phyloP scores from a whole-genome alignment of 164 flowering plant species.

The Cinnamomum chago region DNA sequence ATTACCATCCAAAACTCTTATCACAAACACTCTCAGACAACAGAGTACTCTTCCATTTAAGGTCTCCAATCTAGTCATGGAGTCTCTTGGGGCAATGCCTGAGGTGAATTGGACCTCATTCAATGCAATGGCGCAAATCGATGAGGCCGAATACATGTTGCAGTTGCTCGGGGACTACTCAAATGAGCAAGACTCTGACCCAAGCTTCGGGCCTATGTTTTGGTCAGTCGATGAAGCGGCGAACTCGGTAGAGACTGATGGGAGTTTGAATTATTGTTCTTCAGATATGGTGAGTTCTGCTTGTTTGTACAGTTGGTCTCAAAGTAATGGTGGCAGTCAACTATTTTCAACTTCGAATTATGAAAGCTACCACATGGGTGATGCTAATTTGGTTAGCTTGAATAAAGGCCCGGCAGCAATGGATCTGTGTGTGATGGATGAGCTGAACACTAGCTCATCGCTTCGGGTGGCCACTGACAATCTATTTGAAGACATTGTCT shows the following conservation, averaged over 20 bases:
- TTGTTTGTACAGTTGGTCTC: slow-evolving; percentile 23
- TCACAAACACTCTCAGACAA: slow-evolving; percentile 1
- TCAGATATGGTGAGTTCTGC: slow-evolving; percentile 22
- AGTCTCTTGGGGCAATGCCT: slow-evolving; percentile 38
- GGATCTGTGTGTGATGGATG: slow-evolving; percentile 33
- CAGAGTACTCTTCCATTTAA: not conserved
- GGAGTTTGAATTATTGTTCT: slow-evolving; percentile 19
- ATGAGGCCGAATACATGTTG: slow-evolving; percentile 72
- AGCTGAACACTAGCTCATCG: slow-evolving; percentile 14
- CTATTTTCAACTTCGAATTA: slow-evolving; percentile 20
- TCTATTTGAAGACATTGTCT: slow-evolving; percentile 25
- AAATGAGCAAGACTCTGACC: slow-evolving; percentile 17
- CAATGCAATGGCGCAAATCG: slow-evolving; percentile 34
- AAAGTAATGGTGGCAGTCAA: slow-evolving; percentile 23
- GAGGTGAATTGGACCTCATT: slow-evolving; percentile 45
- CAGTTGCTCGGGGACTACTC: slow-evolving; percentile 40
- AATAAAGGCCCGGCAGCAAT: slow-evolving; percentile 21
- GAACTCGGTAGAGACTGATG: slow-evolving; percentile 17
- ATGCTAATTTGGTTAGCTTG: slow-evolving; percentile 15
- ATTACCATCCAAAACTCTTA: not conserved
- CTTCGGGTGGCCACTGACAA: slow-evolving; percentile 11
- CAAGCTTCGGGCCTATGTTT: slow-evolving; percentile 18
- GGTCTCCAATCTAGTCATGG: slow-evolving; percentile 33
- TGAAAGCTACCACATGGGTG: slow-evolving; percentile 23
- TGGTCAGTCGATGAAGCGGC: slow-evolving; percentile 24